Percentiles rank a stretch among this genome's conserved stretches.
Conservation (phyloP, 768 basidiomycete genomes). For the Cubamyces sp. region DNA sequence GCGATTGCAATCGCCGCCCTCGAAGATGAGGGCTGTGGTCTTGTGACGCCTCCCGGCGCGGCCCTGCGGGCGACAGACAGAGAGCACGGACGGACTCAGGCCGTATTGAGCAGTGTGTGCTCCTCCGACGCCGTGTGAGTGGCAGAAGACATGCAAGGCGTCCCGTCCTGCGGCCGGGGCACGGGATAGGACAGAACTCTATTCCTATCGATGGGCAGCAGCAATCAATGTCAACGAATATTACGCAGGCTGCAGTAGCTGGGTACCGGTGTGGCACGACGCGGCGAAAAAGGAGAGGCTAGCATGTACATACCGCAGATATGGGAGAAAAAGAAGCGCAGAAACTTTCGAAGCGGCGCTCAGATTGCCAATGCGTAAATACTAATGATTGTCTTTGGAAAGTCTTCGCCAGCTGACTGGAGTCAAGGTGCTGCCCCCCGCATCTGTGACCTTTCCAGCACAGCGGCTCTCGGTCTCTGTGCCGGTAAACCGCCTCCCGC, state of each 20-base stretch:
- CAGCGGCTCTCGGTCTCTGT: slow-evolving; percentile 4
- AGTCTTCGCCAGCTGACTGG: slow-evolving; percentile 19
- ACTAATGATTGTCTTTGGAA: slow-evolving; percentile 20
- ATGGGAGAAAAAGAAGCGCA: slow-evolving; percentile 3
- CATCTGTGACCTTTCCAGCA: slow-evolving; percentile 6
- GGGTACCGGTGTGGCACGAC: slow-evolving; percentile 8
- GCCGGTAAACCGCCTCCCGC: neutral
- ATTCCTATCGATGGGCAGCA: slow-evolving; percentile 20
- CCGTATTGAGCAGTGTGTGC: slow-evolving; percentile 10
- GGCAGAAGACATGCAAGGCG: slow-evolving; percentile 1
- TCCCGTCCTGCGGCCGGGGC: slow-evolving; percentile 8
- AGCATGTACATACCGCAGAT: neutral
- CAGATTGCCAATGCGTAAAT: slow-evolving; percentile 21
- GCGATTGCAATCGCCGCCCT: slow-evolving; percentile 20
- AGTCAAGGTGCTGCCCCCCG: slow-evolving; percentile 6
- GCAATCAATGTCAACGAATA: neutral
- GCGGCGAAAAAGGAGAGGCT: slow-evolving; percentile 3
- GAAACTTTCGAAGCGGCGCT: neutral
- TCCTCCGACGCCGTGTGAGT: slow-evolving; percentile 12
- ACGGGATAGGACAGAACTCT: slow-evolving; percentile 23
- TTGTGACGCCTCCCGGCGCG: slow-evolving; percentile 16
- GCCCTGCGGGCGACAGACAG: neutral
- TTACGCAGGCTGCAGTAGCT: neutral
- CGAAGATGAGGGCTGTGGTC: slow-evolving; percentile 16
- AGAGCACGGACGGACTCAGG: slow-evolving; percentile 3